Conservation (phyloP, 106 monocot species). For the Apostasia ramifera region DNA sequence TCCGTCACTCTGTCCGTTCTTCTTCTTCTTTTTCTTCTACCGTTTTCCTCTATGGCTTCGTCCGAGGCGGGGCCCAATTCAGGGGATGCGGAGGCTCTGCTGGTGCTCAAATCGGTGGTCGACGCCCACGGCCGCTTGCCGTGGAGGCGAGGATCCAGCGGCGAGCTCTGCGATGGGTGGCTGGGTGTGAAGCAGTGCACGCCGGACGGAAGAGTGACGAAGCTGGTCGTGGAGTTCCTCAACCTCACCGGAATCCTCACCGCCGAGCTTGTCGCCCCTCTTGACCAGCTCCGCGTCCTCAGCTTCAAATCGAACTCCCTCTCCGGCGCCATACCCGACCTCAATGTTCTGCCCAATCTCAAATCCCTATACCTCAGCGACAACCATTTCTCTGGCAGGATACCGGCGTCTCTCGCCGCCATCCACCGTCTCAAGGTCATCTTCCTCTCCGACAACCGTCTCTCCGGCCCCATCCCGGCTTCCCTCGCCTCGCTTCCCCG, state of each 20-base stretch:
- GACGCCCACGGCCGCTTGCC: constrained; percentile 41
- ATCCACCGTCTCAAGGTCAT: constrained; percentile 78
- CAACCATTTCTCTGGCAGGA: constrained; percentile 65
- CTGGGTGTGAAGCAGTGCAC: constrained; percentile 60
- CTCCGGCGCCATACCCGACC: constrained; percentile 66
- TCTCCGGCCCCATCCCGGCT: constrained; percentile 59
- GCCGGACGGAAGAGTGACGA: constrained; percentile 44
- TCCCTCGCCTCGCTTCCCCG: constrained; percentile 32
- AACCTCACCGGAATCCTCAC: constrained; percentile 64
- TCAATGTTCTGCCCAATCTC: constrained; percentile 47
- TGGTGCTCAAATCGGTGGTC: constrained; percentile 48
- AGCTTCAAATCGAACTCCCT: constrained; percentile 82
- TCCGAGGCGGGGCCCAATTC: not conserved
- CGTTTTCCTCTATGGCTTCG: not conserved
- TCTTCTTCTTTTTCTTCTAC: not conserved
- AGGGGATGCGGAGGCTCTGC: constrained; percentile 45
- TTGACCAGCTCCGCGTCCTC: constrained; percentile 86
- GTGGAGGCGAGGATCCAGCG: constrained; percentile 24
- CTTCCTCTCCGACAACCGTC: constrained; percentile 52
- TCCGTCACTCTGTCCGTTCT: not conserved
- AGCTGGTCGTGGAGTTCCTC: constrained; percentile 76
- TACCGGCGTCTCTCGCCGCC: constrained; percentile 36
- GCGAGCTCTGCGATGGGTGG: constrained; percentile 51
- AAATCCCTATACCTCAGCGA: constrained; percentile 67
- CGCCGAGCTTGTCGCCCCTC: constrained; percentile 20